Conservation (phyloP, 2,329 filamentous ascomycete genomes). For the Raffaelea ambrosiae region DNA sequence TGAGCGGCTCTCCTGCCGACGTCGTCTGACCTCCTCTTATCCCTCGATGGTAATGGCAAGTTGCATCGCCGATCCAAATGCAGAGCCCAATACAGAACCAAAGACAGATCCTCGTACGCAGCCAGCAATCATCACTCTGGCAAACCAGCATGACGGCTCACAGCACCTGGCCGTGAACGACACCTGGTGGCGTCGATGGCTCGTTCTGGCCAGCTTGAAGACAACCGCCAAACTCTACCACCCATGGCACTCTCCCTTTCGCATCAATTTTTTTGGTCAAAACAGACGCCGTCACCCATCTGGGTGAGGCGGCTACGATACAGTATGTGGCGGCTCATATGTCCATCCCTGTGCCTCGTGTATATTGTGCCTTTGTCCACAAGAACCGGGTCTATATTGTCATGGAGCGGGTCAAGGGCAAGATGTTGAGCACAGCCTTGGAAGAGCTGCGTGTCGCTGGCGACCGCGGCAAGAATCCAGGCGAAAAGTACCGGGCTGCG, state of each 20-base stretch:
- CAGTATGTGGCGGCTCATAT: slow-evolving; percentile 3
- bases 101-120: too few species aligned
- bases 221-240: background rate
- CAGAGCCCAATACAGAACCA: too few species aligned
- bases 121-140: background rate
- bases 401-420: slow-evolving; percentile 2
- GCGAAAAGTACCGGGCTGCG: too few species aligned
- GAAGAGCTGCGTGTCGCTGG: background rate
- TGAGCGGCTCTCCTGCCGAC: too few species aligned
- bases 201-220: background rate
- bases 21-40: too few species aligned
- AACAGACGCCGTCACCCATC: background rate
- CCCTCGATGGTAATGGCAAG: too few species aligned
- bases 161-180: background rate
- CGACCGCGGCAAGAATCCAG: background rate
- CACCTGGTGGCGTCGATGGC: background rate
- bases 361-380: slow-evolving; percentile 4
- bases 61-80: too few species aligned
- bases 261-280: background rate
- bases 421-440: background rate
- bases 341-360: slow-evolving; percentile 5
- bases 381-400: slow-evolving; percentile 3
- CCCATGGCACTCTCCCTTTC: background rate
- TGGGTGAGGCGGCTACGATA: slow-evolving; percentile 4
- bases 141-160: background rate